These are phyloP conservation scores for Hypoxylon sp. DNA, from an alignment of 2,329 filamentous ascomycete species.

Conservation along the genomic window DNA sequence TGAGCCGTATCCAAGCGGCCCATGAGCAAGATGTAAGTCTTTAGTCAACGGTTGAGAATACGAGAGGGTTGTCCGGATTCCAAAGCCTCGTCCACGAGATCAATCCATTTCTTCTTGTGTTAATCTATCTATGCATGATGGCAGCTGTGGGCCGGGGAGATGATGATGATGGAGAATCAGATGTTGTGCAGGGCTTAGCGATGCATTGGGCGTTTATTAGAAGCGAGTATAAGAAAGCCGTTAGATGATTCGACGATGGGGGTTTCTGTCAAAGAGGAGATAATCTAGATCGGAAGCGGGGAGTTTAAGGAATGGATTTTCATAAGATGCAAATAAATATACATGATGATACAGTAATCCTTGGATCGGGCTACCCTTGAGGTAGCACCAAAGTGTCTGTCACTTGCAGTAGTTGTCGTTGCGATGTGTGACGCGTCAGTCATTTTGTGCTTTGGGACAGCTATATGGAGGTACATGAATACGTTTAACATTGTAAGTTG, in stretches of 20 bases:
- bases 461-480: slow-evolving; percentile 2
- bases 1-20: slow-evolving; percentile 27
- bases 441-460: slow-evolving; percentile 1
- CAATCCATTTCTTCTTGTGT: slow-evolving; percentile 28
- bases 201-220: slow-evolving; percentile 42
- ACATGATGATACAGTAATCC: slow-evolving; percentile 44
- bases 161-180: slow-evolving; percentile 34
- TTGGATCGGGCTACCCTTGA: slow-evolving; percentile 8
- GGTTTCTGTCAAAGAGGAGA: slow-evolving; percentile 21
- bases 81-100: slow-evolving; percentile 24
- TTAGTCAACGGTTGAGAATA: slow-evolving; percentile 38
- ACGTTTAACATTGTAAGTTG: slow-evolving; percentile 1
- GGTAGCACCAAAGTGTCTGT: slow-evolving; percentile 16
- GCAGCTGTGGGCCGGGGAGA: slow-evolving; percentile 31
- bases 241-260: slow-evolving; percentile 38
- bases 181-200: slow-evolving; percentile 42
- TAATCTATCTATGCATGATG: slow-evolving; percentile 42
- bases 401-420: slow-evolving; percentile 12
- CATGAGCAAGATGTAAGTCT: slow-evolving; percentile 4
- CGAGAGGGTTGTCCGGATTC: slow-evolving; percentile 28
- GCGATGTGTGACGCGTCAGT: slow-evolving; percentile 27
- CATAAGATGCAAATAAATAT: slow-evolving; percentile 37
- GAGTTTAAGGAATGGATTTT: slow-evolving; percentile 38
- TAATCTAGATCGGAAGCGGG: slow-evolving; percentile 40
- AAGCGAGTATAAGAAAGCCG: slow-evolving; percentile 15